phyloP scores from a whole-genome alignment of 140 eudicot genomes.

The Ambrosia hybrid region DNA sequence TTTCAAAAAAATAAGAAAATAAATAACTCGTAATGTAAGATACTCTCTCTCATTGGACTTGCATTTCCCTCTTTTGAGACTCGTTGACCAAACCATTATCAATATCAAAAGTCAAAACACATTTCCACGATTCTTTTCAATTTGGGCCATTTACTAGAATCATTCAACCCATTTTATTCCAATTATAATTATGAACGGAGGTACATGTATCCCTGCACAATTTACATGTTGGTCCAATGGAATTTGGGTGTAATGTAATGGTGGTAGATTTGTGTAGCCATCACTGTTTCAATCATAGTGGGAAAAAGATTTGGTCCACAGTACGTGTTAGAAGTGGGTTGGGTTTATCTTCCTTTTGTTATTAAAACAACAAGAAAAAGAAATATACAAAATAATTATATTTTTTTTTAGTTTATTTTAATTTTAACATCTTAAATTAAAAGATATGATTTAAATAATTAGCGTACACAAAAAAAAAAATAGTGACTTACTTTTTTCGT shows the following conservation, averaged over 20 bases:
- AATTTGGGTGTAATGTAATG: slow-evolving; percentile 25
- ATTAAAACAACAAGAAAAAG: neutral
- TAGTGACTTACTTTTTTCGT: too few species aligned
- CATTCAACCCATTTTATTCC: slow-evolving; percentile 33
- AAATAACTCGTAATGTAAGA: neutral
- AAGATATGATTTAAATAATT: too few species aligned
- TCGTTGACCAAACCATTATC: slow-evolving; percentile 19
- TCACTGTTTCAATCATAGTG: slow-evolving; percentile 31
- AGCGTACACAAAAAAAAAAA: too few species aligned
- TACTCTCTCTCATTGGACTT: neutral
- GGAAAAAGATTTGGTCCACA: slow-evolving; percentile 30
- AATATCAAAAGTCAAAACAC: neutral
- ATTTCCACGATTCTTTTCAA: slow-evolving; percentile 21
- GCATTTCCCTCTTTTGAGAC: neutral
- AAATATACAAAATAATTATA: neutral
- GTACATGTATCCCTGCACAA: slow-evolving; percentile 24
- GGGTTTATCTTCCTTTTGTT: slow-evolving; percentile 20
- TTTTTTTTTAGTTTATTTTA: neutral
- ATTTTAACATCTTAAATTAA: neutral
- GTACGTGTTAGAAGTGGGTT: slow-evolving; percentile 32
- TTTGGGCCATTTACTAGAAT: slow-evolving; percentile 30
- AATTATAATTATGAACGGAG: slow-evolving; percentile 16
- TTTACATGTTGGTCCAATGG: slow-evolving; percentile 15
- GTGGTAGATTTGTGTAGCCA: slow-evolving; percentile 29
- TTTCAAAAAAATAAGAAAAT: too few species aligned